These are phyloP conservation scores for Leccinum incarnatum DNA, from an alignment of 768 basidiomycete genomes.

Conservation along the genomic window DNA sequence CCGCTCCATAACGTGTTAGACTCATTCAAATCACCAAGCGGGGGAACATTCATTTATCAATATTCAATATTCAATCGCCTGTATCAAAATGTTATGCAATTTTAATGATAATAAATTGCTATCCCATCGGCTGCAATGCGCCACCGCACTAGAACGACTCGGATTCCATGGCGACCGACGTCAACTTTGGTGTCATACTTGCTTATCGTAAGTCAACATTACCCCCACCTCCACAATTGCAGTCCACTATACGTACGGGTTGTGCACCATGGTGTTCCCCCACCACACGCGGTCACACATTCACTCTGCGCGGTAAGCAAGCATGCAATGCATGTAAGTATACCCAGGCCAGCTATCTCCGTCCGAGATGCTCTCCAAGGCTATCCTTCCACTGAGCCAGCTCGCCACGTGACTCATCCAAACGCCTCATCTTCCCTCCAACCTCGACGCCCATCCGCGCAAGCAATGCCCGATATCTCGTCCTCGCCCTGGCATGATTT, in stretches of 20 bases:
- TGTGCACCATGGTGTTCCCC: no score
- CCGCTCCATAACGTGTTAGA: background rate
- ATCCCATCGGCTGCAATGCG: no score
- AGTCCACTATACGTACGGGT: no score
- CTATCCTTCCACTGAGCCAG: slow-evolving; percentile 38
- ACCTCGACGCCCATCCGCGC: slow-evolving; percentile 18
- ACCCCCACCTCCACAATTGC: background rate
- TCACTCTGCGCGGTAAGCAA: background rate
- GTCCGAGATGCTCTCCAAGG: slow-evolving; percentile 10
- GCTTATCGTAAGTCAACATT: background rate
- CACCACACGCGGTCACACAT: background rate
- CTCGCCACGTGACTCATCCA: slow-evolving; percentile 52
- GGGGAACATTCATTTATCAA: no score
- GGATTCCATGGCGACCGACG: background rate
- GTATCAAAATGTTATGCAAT: no score
- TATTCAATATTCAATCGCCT: no score
- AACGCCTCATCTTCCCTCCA: slow-evolving; percentile 43
- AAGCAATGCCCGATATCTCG: slow-evolving; percentile 18
- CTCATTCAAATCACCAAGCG: background rate
- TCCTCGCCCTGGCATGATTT: slow-evolving; percentile 33
- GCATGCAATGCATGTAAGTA: background rate
- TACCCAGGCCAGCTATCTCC: slow-evolving; percentile 4
- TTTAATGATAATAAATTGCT: no score
- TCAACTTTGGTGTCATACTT: background rate
- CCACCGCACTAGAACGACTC: background rate